Evolutionary conservation across 2,329 filamentous ascomycete genomes (phyloP).

Genomic region (Colletotrichum sp.): DNA sequence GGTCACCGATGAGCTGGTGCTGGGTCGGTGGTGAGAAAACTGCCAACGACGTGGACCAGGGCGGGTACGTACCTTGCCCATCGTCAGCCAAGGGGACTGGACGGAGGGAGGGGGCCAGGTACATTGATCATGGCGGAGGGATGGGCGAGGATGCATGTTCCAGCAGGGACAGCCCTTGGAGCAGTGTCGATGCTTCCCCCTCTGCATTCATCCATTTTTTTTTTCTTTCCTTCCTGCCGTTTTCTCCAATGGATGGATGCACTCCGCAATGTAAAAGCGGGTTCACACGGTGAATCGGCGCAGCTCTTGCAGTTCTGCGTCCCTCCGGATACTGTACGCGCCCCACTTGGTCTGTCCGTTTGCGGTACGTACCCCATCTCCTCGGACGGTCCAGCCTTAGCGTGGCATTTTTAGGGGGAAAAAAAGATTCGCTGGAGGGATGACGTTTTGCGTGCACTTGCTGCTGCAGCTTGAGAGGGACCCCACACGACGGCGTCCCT

Average conservation of each 20-base stretch:
- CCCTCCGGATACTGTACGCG: neutral
- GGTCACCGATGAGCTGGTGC: neutral
- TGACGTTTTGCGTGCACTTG: constrained; percentile 8
- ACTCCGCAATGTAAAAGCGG: neutral
- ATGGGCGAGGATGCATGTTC: neutral
- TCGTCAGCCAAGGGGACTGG: neutral
- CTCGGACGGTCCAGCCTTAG: neutral
- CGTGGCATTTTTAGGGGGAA: neutral
- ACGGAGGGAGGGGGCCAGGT: neutral
- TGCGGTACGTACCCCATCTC: neutral
- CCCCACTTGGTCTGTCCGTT: neutral
- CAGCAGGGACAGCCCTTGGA: neutral
- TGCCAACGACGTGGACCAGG: neutral
- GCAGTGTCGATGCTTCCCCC: neutral
- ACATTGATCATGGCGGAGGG: neutral
- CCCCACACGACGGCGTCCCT: neutral
- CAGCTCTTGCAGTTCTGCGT: neutral
- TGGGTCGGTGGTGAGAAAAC: neutral
- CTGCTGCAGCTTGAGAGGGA: neutral
- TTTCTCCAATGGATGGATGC: neutral
- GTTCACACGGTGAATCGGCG: neutral
- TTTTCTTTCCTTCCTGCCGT: neutral
- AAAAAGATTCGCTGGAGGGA: neutral
- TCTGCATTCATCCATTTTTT: neutral
- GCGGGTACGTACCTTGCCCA: neutral